Conservation (phyloP, 1,284 basidiomycete species). For the Microbotryum scabiosae region DNA sequence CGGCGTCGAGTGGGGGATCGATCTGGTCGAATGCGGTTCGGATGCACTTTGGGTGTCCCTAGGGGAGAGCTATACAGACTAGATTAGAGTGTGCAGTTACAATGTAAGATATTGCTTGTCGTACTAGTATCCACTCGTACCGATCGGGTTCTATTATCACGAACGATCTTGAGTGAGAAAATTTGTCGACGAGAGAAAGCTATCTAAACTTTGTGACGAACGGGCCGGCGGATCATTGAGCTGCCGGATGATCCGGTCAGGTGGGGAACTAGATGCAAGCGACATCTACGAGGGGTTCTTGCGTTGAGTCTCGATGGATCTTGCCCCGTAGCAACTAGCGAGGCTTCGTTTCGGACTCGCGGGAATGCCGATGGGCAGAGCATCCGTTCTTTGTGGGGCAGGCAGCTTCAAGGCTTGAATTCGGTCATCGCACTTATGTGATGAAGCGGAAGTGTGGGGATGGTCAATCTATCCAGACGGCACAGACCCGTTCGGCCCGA, state of each 20-base stretch:
- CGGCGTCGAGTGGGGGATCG: conserved; percentile 10
- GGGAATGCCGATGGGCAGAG: too few relatives aligned
- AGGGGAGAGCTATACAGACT: neutral
- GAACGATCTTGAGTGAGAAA: neutral
- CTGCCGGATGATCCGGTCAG: neutral
- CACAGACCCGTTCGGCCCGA: too few relatives aligned
- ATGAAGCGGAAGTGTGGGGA: too few relatives aligned
- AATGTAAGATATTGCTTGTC: neutral
- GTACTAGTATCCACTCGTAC: too few relatives aligned
- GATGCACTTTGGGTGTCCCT: conserved; percentile 23
- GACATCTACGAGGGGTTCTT: too few relatives aligned
- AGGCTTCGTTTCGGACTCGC: too few relatives aligned
- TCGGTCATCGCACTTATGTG: too few relatives aligned
- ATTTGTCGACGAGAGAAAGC: neutral
- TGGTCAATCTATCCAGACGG: too few relatives aligned
- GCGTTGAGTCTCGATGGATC: too few relatives aligned
- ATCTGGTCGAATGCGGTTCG: conserved; percentile 20
- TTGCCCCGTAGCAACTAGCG: too few relatives aligned
- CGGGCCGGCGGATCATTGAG: neutral
- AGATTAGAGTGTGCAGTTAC: neutral
- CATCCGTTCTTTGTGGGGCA: too few relatives aligned
- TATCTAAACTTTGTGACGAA: neutral
- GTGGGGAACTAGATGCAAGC: neutral
- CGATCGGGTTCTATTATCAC: neutral
- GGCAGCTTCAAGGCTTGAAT: too few relatives aligned